phyloP scores from a whole-genome alignment of 2,329 filamentous ascomycete species.

The Pseudogymnoascus sp. region DNA sequence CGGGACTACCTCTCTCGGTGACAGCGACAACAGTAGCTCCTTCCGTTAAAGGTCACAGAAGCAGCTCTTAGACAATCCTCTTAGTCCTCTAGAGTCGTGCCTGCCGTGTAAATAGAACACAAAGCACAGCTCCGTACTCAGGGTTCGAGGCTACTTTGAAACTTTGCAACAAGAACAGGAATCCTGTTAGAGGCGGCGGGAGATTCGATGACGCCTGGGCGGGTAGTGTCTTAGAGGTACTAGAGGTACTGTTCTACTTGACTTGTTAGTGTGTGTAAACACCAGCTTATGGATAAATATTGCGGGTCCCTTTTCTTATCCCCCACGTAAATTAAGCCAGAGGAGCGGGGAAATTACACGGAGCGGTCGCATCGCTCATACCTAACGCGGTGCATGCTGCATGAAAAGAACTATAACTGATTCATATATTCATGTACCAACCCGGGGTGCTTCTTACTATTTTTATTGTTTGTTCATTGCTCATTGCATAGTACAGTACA shows the following conservation, averaged over 20 bases:
- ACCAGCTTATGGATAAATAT: conserved; percentile 7
- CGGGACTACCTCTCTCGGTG: neutral
- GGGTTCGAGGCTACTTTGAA: neutral
- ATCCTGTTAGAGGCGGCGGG: neutral
- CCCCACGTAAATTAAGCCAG: neutral
- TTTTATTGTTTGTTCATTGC: neutral
- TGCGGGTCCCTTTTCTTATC: conserved; percentile 1
- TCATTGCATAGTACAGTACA: neutral
- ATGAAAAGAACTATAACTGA: neutral
- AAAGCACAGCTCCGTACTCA: conserved; percentile 1
- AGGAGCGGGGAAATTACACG: conserved; percentile 9
- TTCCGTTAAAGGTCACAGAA: conserved; percentile 4
- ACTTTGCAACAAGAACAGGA: neutral
- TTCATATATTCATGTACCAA: conserved; percentile 6
- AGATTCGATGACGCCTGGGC: conserved; percentile 5
- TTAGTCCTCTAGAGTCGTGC: neutral
- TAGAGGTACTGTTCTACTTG: neutral
- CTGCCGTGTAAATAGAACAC: conserved; percentile 6
- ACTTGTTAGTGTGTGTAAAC: neutral
- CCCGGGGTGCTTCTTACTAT: neutral
- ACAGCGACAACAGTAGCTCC: neutral
- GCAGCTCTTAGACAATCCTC: neutral
- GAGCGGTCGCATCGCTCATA: neutral
- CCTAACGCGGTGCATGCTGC: neutral
- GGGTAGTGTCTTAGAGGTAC: neutral